Evolutionary conservation across 306 rosid genomes (phyloP).

Genomic region (Luffa acutangula): DNA sequence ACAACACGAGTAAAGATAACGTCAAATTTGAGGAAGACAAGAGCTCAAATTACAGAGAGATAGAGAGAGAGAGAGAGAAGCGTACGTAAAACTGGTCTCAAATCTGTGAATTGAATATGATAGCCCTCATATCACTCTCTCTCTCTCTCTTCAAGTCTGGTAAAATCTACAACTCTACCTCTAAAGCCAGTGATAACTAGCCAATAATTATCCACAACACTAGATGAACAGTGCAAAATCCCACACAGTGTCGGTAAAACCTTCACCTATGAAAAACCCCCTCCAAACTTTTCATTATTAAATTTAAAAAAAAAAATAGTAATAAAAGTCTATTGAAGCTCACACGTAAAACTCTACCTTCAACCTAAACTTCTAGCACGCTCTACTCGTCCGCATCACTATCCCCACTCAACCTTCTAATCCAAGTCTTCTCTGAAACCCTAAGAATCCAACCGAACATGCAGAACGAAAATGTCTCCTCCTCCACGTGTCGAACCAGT

Average conservation of each 20-base stretch:
- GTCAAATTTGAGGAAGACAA: background rate
- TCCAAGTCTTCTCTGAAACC: background rate
- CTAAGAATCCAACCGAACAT: background rate
- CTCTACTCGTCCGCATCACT: background rate
- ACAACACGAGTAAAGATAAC: background rate
- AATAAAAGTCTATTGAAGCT: background rate
- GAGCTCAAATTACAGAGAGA: background rate
- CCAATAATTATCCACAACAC: background rate
- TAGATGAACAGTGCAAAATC: background rate
- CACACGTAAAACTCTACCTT: background rate
- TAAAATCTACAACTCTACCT: background rate
- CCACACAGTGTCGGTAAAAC: constrained; percentile 7
- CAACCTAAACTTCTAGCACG: background rate
- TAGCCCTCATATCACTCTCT: background rate
- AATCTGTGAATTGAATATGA: background rate
- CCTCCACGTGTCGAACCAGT: background rate
- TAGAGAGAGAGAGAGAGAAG: background rate
- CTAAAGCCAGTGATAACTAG: background rate
- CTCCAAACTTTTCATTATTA: background rate
- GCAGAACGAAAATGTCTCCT: background rate
- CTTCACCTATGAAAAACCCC: background rate
- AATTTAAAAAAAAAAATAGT: background rate
- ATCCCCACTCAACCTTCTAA: background rate
- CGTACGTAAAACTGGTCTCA: background rate
- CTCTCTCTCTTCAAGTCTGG: background rate